Conservation (phyloP, 208 protist species). For the Leishmania martiniquensis region DNA sequence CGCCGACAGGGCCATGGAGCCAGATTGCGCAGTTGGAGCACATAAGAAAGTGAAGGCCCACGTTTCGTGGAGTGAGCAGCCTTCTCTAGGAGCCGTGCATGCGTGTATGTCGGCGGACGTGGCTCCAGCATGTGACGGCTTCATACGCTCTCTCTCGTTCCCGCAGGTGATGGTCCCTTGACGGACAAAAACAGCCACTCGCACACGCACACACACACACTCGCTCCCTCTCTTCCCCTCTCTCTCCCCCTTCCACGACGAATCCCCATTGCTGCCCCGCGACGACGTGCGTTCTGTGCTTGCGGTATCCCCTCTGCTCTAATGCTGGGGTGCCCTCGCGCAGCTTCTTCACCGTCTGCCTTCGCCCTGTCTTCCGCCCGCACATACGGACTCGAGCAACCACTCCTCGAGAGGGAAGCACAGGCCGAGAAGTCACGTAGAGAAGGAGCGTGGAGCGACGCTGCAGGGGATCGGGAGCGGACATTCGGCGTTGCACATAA, state of each 20-base stretch:
- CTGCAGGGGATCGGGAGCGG: background rate
- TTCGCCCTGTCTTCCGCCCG: too few relatives aligned
- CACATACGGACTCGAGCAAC: too few relatives aligned
- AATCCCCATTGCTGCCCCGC: background rate
- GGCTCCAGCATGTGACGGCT: background rate
- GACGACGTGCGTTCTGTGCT: background rate
- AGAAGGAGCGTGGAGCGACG: background rate
- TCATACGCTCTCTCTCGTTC: too few relatives aligned
- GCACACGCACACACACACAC: background rate
- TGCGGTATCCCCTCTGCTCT: background rate
- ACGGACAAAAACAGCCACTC: background rate
- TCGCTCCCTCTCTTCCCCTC: background rate
- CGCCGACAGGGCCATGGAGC: background rate
- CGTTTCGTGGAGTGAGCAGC: background rate
- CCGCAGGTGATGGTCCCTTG: background rate
- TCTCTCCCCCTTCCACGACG: background rate
- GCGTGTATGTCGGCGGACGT: background rate
- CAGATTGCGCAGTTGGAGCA: background rate
- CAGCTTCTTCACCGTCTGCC: background rate
- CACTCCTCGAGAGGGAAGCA: too few relatives aligned
- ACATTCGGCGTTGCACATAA: too few relatives aligned
- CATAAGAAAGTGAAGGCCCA: too few relatives aligned
- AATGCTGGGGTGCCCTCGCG: background rate
- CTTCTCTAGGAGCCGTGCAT: background rate
- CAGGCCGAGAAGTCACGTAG: background rate